Base-by-base conservation (phyloP, 805 yeast species). In the Lipomyces lipofer region DNA sequence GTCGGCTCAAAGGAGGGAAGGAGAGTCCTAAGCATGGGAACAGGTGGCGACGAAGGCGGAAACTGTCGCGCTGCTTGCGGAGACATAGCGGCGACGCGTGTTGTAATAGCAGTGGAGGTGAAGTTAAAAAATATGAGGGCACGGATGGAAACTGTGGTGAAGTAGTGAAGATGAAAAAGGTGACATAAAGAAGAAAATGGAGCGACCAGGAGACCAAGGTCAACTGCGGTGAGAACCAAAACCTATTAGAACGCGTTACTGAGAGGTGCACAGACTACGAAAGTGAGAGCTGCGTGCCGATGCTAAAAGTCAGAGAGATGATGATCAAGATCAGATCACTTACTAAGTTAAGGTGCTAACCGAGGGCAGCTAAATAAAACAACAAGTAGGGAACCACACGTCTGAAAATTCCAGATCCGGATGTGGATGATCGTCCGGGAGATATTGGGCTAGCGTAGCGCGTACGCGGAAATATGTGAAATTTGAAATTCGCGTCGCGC, bases 31-130 rank as follows among this genome's bases (percentile, higher is more conserved):
- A 24, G 49, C 12, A 15, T 13, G 19, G 32, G 12, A 17, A 19
- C 43, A 1, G 66, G 74, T 5, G 82, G 82, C 30, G 81, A 78
- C 27, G 81, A 78, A 21, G 82, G 82, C n/a, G 80, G 81, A 64
- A 75, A 78, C 64, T 75, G 79, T 28, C 57, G 61, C 30, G 65
- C 59, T 64, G 66, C 65, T 12, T 21, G 19, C 40, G 40, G 22
- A 15, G 40, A 5, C 40, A 36, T 36, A 1, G 13, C 21, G 15
- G 21, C 21, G 17, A n/a, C 40, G 40, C 40, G 25, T 8, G n/a
- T n/a, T n/a, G n/a, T n/a, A n/a, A 17, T 22, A 17, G 12, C 3
- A 15, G 38, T 12, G 17, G 17, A 5, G 19, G n/a, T 33, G 38
- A 33, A 4, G 1, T 12, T 2, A 33, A 33, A 10, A 33, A 29